These are phyloP conservation scores for Neurospora africana DNA, from an alignment of 495 filamentous ascomycete species.

Conservation along the genomic window DNA sequence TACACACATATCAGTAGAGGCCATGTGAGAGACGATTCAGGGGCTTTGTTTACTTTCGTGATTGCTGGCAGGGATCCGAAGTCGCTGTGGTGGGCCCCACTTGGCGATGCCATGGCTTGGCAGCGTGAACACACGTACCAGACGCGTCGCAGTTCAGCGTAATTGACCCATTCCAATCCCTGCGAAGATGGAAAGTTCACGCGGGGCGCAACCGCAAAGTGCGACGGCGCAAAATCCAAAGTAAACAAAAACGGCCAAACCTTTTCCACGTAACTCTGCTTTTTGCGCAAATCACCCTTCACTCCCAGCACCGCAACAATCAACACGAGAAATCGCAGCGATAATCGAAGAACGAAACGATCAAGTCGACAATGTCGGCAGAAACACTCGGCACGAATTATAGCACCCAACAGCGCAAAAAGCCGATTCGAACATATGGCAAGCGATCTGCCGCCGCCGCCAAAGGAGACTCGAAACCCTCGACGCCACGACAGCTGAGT, in stretches of 20 bases:
- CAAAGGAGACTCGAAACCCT: not conserved
- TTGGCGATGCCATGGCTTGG: not conserved
- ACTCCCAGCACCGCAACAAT: not conserved
- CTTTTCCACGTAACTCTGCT: not conserved
- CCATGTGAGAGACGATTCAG: not conserved
- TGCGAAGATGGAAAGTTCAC: not conserved
- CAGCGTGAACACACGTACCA: not conserved
- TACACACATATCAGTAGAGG: not conserved
- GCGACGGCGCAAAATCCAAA: not conserved
- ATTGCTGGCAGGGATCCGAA: not conserved
- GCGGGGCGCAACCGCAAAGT: not conserved
- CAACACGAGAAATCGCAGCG: not conserved
- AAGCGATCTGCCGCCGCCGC: conserved; percentile 17
- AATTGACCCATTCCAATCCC: not conserved
- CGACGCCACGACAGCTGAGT: not conserved
- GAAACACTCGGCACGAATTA: not conserved
- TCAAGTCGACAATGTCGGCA: not conserved
- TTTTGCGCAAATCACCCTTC: not conserved
- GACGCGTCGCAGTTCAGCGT: not conserved
- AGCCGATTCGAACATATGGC: conserved; percentile 35
- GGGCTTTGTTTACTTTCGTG: not conserved
- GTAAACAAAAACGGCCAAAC: not conserved
- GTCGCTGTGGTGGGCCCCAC: not conserved
- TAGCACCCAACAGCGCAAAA: conserved; percentile 14
- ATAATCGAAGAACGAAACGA: not conserved